Evolutionary conservation across 257 asterid genomes (phyloP).

Genomic region (Sherardia arvensis): DNA sequence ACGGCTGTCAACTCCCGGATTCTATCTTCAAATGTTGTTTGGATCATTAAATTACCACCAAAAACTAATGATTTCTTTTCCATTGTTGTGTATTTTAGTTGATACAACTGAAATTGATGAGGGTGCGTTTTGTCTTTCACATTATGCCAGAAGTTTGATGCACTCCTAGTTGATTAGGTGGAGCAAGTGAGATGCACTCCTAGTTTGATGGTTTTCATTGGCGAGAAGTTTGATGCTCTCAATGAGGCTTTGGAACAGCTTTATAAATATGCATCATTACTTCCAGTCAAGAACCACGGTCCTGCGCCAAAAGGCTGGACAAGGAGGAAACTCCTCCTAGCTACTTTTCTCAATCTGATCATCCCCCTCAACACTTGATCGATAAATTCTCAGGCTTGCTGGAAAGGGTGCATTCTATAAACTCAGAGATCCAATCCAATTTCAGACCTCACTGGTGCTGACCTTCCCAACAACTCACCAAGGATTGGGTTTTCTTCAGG

Average conservation of each 20-base stretch:
- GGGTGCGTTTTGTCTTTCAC: too few relatives aligned
- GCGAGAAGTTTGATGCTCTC: neutral
- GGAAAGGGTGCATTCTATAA: neutral
- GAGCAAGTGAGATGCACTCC: neutral
- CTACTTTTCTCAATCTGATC: neutral
- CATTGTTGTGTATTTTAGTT: too few relatives aligned
- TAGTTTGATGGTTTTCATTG: neutral
- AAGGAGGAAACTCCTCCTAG: neutral
- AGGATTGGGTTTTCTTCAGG: neutral
- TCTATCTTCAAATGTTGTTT: too few relatives aligned
- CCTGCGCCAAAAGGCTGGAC: neutral
- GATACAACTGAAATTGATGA: too few relatives aligned
- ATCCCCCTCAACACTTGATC: neutral
- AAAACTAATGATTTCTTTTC: too few relatives aligned
- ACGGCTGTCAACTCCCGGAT: too few relatives aligned
- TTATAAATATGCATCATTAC: neutral
- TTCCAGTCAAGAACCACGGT: neutral
- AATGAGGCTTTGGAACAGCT: neutral
- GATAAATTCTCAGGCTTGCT: neutral
- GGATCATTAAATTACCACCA: too few relatives aligned
- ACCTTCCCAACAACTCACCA: neutral
- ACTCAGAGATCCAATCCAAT: conserved; percentile 6
- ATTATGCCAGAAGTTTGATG: neutral
- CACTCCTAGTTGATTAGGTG: neutral
- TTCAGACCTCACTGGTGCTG: neutral